Conservation (phyloP, 306 rosid species). For the Inga leiocalycina region DNA sequence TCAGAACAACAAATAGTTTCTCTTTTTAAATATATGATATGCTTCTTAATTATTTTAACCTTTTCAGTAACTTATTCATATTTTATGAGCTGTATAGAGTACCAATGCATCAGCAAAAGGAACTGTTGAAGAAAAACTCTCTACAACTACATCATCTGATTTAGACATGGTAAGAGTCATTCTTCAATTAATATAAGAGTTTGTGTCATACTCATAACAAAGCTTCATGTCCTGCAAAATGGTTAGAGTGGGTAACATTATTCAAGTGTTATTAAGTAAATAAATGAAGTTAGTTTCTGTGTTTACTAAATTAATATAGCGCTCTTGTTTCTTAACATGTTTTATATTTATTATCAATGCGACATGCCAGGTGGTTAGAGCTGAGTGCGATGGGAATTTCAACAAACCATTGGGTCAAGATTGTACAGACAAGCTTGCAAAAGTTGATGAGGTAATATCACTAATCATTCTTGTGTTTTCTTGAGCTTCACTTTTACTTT, state of each 20-base stretch:
- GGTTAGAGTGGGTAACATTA: too few species aligned
- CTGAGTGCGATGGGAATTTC: conserved; percentile 64
- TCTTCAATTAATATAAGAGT: too few species aligned
- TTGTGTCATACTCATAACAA: too few species aligned
- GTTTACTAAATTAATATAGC: conserved; percentile 21
- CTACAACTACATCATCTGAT: too few species aligned
- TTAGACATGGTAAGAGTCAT: too few species aligned
- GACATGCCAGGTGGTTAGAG: conserved; percentile 55
- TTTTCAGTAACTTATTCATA: too few species aligned
- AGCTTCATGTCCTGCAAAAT: too few species aligned
- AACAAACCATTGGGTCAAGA: conserved; percentile 35
- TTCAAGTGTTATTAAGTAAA: too few species aligned
- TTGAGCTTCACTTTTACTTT: neutral
- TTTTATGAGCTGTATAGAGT: too few species aligned
- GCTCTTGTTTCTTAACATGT: conserved; percentile 17
- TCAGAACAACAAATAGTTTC: neutral
- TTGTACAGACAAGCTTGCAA: conserved; percentile 53
- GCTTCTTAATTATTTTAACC: neutral
- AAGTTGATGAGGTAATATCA: conserved; percentile 63
- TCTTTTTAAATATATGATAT: neutral
- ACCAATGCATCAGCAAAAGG: too few species aligned
- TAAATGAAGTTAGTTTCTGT: neutral
- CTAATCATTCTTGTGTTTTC: neutral
- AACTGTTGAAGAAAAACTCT: too few species aligned
- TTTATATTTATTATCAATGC: conserved; percentile 23